phyloP scores from a whole-genome alignment of 768 basidiomycete species.

The Tylopilus sp. region DNA sequence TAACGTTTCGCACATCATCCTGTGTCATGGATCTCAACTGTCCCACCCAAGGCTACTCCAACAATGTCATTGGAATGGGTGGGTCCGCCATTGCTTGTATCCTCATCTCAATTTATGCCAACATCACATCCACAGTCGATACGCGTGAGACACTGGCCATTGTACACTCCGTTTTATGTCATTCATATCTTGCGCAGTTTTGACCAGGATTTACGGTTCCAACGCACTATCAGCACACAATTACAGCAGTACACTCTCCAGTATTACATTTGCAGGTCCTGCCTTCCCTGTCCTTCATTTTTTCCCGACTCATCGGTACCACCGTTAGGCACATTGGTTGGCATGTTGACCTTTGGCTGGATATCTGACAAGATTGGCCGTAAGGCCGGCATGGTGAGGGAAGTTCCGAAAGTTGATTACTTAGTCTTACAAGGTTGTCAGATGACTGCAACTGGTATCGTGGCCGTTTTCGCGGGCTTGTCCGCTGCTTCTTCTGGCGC shows the following conservation, averaged over 20 bases:
- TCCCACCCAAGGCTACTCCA: constrained; percentile 62
- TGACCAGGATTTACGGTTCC: constrained; percentile 67
- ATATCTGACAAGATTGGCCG: constrained; percentile 83
- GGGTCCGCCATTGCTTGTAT: constrained; percentile 28
- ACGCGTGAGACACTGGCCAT: constrained; percentile 45
- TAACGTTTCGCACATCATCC: constrained; percentile 22
- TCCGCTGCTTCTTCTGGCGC: constrained; percentile 83
- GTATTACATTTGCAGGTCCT: constrained; percentile 79
- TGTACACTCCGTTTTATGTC: neutral
- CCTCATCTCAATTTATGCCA: neutral
- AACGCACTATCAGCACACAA: constrained; percentile 47
- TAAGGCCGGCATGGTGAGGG: constrained; percentile 80
- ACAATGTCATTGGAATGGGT: constrained; percentile 77
- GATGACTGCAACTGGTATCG: constrained; percentile 82
- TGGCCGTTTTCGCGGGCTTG: constrained; percentile 78
- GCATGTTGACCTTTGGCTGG: constrained; percentile 81
- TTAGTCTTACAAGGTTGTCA: constrained; percentile 28
- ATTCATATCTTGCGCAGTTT: constrained; percentile 41
- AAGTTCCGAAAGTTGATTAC: neutral
- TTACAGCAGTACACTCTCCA: constrained; percentile 60
- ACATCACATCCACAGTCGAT: constrained; percentile 46
- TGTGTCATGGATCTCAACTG: neutral
- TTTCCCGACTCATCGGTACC: constrained; percentile 59
- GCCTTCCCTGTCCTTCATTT: constrained; percentile 64
- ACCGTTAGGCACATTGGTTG: constrained; percentile 76